A percentile compares a stretch with the other conserved stretches of the same genome.
These are phyloP conservation scores for Serpula lacrymans DNA, from an alignment of 768 basidiomycete species.

Conservation along the genomic window DNA sequence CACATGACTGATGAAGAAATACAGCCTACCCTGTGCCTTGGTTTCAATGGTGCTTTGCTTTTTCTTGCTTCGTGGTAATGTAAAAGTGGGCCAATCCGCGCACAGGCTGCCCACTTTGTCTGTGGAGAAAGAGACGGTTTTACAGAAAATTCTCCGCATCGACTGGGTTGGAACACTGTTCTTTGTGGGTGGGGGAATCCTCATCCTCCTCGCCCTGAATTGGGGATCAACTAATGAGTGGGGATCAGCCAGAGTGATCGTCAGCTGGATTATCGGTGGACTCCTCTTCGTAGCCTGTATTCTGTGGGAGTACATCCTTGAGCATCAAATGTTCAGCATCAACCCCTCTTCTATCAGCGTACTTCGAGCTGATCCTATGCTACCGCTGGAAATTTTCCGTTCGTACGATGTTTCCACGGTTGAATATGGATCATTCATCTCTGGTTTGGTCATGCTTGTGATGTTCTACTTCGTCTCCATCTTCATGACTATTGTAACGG, in stretches of 20 bases:
- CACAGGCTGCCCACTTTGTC: slow-evolving; percentile 9
- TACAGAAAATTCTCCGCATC: slow-evolving; percentile 31
- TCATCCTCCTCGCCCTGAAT: slow-evolving; percentile 47
- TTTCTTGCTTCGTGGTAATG: slow-evolving; percentile 36
- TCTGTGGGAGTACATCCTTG: slow-evolving; percentile 41
- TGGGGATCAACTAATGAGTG: slow-evolving; percentile 46
- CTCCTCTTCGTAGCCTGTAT: slow-evolving; percentile 38
- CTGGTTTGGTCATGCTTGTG: slow-evolving; percentile 47
- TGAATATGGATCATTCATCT: slow-evolving; percentile 35
- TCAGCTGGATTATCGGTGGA: slow-evolving; percentile 42
- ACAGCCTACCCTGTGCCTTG: slow-evolving; percentile 38
- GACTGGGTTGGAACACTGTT: slow-evolving; percentile 47
- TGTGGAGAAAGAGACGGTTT: slow-evolving; percentile 14
- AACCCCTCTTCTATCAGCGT: neutral
- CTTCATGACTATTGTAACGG: slow-evolving; percentile 46
- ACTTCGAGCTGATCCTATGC: slow-evolving; percentile 37
- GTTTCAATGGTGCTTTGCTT: slow-evolving; percentile 37
- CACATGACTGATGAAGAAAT: too few relatives aligned
- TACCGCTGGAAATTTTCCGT: slow-evolving; percentile 44
- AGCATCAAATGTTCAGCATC: slow-evolving; percentile 16
- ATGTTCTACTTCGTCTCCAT: slow-evolving; percentile 55
- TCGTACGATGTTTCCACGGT: slow-evolving; percentile 39
- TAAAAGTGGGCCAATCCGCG: slow-evolving; percentile 15
- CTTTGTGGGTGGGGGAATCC: slow-evolving; percentile 42
- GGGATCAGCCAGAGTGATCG: slow-evolving; percentile 43